Conservation (phyloP, 768 basidiomycete species). For the Suillus fuscotomentosus region DNA sequence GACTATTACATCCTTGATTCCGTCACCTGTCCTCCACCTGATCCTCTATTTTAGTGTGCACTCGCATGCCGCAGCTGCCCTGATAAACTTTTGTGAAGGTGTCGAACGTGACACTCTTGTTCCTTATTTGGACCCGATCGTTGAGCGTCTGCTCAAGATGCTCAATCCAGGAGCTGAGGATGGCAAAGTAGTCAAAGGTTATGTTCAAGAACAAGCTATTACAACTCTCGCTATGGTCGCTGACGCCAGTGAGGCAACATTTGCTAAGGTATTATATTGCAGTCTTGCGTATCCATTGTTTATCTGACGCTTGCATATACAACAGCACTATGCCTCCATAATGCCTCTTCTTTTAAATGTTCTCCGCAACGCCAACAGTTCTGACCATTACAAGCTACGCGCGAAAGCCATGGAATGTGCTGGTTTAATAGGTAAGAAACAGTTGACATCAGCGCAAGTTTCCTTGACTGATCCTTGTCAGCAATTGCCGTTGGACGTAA, state of each 20-base stretch:
- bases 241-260: slow-evolving; percentile 77
- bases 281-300: slow-evolving; percentile 6
- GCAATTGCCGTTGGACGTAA: slow-evolving; percentile 87
- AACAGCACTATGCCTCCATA: slow-evolving; percentile 69
- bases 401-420: slow-evolving; percentile 93
- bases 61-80: slow-evolving; percentile 80
- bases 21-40: slow-evolving; percentile 4
- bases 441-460: neutral
- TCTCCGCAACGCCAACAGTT: slow-evolving; percentile 65
- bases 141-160: slow-evolving; percentile 58
- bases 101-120: slow-evolving; percentile 70
- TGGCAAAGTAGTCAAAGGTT: slow-evolving; percentile 43
- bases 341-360: slow-evolving; percentile 83
- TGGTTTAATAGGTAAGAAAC: slow-evolving; percentile 65
- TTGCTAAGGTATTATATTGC: slow-evolving; percentile 55
- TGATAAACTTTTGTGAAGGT: slow-evolving; percentile 91
- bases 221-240: slow-evolving; percentile 90
- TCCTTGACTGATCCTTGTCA: slow-evolving; percentile 25
- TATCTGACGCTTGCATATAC: slow-evolving; percentile 8
- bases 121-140: slow-evolving; percentile 78
- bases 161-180: slow-evolving; percentile 52
- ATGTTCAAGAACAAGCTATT: slow-evolving; percentile 86
- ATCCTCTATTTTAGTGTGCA: slow-evolving; percentile 57
- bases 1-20: slow-evolving; percentile 10
- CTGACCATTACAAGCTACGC: slow-evolving; percentile 65